Conservation (phyloP, 768 basidiomycete genomes). For the Pholiota microspora region DNA sequence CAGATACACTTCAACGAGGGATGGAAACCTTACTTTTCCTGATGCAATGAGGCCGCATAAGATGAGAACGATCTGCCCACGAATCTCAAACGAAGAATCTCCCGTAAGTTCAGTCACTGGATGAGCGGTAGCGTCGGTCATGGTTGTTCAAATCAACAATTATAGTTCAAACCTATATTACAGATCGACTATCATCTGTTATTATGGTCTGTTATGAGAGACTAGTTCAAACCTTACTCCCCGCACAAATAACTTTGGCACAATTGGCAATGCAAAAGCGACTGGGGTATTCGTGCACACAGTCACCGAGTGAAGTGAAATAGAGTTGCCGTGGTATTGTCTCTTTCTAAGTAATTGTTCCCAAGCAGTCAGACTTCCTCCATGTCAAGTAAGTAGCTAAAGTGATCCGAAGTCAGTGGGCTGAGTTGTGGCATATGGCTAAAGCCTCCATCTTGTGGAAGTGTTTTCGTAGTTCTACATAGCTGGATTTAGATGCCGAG, state of each 20-base stretch:
- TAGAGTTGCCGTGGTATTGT: background rate
- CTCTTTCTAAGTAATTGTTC: background rate
- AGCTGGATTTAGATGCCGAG: background rate
- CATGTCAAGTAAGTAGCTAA: background rate
- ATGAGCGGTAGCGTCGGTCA: slow-evolving; percentile 16
- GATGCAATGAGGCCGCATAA: slow-evolving; percentile 74
- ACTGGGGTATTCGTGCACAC: background rate
- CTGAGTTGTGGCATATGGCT: background rate
- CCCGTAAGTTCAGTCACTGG: slow-evolving; percentile 7
- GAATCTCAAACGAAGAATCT: slow-evolving; percentile 24
- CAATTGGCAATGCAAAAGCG: background rate
- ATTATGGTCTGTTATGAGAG: no score
- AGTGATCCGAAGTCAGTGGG: slow-evolving; percentile 1
- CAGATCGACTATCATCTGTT: no score
- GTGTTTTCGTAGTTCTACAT: background rate
- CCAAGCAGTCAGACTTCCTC: background rate
- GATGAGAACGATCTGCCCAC: slow-evolving; percentile 57
- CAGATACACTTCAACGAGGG: background rate
- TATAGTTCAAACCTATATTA: no score
- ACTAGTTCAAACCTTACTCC: slow-evolving; percentile 4
- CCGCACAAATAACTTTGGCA: slow-evolving; percentile 2
- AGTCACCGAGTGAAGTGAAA: background rate
- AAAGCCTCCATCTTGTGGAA: background rate
- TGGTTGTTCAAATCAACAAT: slow-evolving; percentile 16
- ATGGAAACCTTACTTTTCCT: slow-evolving; percentile 53